These are phyloP conservation scores for Gynostemma pentaphyllum DNA, from an alignment of 306 rosid genomes.

Conservation along the genomic window DNA sequence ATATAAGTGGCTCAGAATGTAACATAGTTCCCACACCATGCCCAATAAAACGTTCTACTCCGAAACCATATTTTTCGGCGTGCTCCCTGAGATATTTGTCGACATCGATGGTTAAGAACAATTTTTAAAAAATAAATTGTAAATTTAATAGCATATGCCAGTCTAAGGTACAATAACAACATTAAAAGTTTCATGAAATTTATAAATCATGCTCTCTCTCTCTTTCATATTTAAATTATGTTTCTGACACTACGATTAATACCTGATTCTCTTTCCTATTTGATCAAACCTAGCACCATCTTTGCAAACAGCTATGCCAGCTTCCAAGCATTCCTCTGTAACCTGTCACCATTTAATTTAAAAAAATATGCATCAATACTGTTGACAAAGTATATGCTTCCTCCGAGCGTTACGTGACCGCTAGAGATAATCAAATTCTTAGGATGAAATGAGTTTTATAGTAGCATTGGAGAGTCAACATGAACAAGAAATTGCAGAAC, in stretches of 20 bases:
- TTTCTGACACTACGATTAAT: not conserved
- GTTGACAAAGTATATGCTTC: not conserved
- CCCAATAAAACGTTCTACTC: constrained; percentile 89
- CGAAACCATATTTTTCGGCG: constrained; percentile 65
- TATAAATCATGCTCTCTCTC: no score
- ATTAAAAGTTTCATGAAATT: not conserved
- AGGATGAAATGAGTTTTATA: not conserved
- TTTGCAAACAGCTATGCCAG: constrained; percentile 76
- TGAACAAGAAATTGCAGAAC: not conserved
- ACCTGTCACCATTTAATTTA: constrained; percentile 29
- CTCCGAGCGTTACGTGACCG: not conserved
- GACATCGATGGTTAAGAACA: not conserved
- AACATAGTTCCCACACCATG: constrained; percentile 91
- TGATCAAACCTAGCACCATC: constrained; percentile 71
- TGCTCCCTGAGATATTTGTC: constrained; percentile 41
- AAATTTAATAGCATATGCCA: no score
- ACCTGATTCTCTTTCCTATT: constrained; percentile 90
- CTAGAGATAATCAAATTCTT: not conserved
- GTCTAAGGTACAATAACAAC: not conserved
- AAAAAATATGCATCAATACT: not conserved
- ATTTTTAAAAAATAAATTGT: not conserved
- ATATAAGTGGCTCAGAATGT: constrained; percentile 74
- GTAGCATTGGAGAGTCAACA: not conserved
- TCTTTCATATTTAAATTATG: no score
- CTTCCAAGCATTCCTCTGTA: constrained; percentile 80